Base-by-base conservation (phyloP, 2,329 filamentous ascomycete genomes). In the Thermoascus crustaceus region DNA sequence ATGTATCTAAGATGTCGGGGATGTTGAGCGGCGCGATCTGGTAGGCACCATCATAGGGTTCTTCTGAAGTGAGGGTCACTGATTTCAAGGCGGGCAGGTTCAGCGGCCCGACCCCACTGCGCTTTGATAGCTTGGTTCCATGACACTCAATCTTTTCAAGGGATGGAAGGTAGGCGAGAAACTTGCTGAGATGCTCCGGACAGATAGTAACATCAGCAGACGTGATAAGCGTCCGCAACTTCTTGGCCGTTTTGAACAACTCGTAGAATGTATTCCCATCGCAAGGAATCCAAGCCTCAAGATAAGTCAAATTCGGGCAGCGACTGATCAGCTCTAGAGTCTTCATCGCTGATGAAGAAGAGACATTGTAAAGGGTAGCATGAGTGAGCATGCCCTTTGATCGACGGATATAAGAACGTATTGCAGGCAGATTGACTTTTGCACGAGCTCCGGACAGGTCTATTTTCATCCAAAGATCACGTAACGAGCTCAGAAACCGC, bases 391-490 rank as follows among this genome's bases (percentile, higher is more conserved):
- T 48, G 4, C 50, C 52, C 30, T 59, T 52, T 10, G 61, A 55
- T 27, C 50, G 53, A 24, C 54, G 45, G 38, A 64, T 52, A 41
- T 58, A 62, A 29, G 53, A 45, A 31, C 55, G 41, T 25, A 63
- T 40, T n/a, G 58, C 48, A 13, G 48, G 41, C 51, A 53, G 52
- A 25, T 51, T 49, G n/a, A 76, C 64, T 3, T 57, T 56, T 42
- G 52, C 59, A 18, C 51, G 58, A 4, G 69, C 66, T 3, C 50
- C 52, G 2, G 64, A 66, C 6, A 79, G 60, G 42, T 78, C 73
- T 7, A 80, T 53, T 38, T 71, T 54, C 38, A 57, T 60, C 72
- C 75, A 76, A 1, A 75, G 57, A 6, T 55, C 54, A 0, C 64
- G 60, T 17, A 67, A 51, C 3, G 65, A 67, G 7, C 53, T 55